phyloP scores from a whole-genome alignment of 345 rosid species.

The Mercurialis annua region DNA sequence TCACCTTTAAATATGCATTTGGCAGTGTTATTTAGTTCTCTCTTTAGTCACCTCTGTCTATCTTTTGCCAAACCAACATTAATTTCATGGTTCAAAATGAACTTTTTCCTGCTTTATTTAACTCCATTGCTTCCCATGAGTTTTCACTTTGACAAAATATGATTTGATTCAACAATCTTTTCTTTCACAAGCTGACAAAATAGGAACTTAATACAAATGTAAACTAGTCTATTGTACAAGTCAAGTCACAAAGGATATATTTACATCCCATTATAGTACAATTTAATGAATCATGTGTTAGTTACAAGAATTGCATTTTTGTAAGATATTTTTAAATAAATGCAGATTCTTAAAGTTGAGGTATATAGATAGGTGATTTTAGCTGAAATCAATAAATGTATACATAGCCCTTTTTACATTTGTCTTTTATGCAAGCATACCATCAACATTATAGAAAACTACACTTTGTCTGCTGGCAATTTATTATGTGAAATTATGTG shows the following conservation, averaged over 20 bases:
- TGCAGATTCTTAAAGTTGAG: no score
- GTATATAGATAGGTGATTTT: no score
- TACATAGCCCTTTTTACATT: no score
- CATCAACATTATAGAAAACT: no score
- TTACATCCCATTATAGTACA: not conserved
- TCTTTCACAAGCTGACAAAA: not conserved
- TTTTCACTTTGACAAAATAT: not conserved
- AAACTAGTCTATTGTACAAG: not conserved
- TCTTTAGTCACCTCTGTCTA: constrained; percentile 6
- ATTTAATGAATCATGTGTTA: not conserved
- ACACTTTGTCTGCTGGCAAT: no score
- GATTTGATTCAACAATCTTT: not conserved
- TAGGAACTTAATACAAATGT: not conserved
- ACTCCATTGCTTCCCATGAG: not conserved
- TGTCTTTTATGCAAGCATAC: no score
- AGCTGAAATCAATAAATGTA: no score
- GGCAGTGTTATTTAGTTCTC: not conserved
- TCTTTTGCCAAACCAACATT: constrained; percentile 1
- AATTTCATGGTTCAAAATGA: not conserved
- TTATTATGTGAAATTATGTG: no score
- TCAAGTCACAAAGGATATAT: not conserved
- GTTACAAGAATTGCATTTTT: not conserved
- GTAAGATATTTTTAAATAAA: no score
- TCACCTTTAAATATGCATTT: not conserved
- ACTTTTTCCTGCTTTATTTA: not conserved